Conservation (phyloP, 78 protist species). For the Speleostelium caveatum region DNA sequence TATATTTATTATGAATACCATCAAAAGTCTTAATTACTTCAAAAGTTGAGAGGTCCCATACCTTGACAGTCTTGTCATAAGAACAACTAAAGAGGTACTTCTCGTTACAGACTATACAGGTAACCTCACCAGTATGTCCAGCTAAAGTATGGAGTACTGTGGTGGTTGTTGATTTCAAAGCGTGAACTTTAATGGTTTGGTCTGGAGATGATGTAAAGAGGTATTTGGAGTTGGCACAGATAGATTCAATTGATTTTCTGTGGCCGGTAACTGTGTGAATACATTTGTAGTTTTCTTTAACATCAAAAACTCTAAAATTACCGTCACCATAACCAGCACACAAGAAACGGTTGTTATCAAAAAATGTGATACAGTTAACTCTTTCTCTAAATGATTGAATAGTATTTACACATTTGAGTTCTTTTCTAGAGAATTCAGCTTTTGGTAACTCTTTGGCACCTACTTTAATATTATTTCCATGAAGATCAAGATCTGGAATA, state of each 20-base stretch:
- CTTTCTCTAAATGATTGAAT: constrained; percentile 65
- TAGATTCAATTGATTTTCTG: constrained; percentile 55
- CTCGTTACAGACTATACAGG: constrained; percentile 54
- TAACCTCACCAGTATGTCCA: constrained; percentile 68
- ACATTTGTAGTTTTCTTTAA: constrained; percentile 33
- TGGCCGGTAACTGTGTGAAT: constrained; percentile 54
- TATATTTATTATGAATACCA: constrained; percentile 52
- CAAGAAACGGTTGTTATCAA: constrained; percentile 20
- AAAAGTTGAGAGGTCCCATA: constrained; percentile 62
- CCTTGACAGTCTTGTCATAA: constrained; percentile 57
- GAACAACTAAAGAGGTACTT: constrained; percentile 41
- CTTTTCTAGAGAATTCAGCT: constrained; percentile 49
- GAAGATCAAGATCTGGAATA: not conserved
- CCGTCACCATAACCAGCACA: constrained; percentile 82
- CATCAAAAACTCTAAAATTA: constrained; percentile 43
- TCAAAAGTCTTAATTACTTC: constrained; percentile 47
- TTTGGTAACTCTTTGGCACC: constrained; percentile 51
- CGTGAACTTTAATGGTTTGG: constrained; percentile 61
- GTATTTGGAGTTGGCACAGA: constrained; percentile 41
- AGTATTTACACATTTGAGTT: constrained; percentile 50
- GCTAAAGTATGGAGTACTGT: constrained; percentile 25
- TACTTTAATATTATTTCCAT: constrained; percentile 7
- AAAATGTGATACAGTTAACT: constrained; percentile 34
- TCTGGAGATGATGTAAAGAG: constrained; percentile 65
- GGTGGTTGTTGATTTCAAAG: not conserved